A percentile compares a stretch with the other conserved stretches of the same genome.
Evolutionary conservation across 2,329 filamentous ascomycete species (phyloP).

Genomic region (Diplodia mutila): DNA sequence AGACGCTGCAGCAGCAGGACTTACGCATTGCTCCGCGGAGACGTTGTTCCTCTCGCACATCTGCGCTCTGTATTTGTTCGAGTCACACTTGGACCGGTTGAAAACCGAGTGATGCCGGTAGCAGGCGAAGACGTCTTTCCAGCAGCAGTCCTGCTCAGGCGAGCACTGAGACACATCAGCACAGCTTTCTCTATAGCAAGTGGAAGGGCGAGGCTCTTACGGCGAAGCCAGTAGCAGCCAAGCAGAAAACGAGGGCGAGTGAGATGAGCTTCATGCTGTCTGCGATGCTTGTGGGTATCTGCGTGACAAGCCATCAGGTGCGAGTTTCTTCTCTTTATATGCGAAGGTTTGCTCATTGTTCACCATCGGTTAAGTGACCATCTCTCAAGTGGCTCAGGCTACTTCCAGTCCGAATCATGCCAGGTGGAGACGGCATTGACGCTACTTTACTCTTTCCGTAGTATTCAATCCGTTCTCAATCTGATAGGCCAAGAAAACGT

Average conservation of each 20-base stretch:
- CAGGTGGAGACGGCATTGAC: too few relatives aligned
- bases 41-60: background rate
- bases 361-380: too few relatives aligned
- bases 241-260: background rate
- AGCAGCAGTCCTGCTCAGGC: background rate
- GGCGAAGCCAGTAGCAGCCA: background rate
- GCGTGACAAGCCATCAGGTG: too few relatives aligned
- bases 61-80: background rate
- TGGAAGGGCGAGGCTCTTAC: background rate
- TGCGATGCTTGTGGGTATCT: background rate
- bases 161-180: background rate
- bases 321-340: background rate
- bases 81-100: background rate
- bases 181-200: too few relatives aligned
- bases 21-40: background rate
- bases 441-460: too few relatives aligned
- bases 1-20: background rate
- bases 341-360: too few relatives aligned
- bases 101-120: background rate
- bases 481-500: too few relatives aligned
- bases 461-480: too few relatives aligned
- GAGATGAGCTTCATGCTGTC: background rate
- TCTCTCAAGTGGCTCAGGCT: too few relatives aligned
- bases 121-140: background rate
- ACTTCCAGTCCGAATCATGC: too few relatives aligned